A percentile compares a stretch with the other conserved stretches of the same genome.
phyloP scores from a whole-genome alignment of 2,329 filamentous ascomycete species.

The Sporothrix brasiliensis region DNA sequence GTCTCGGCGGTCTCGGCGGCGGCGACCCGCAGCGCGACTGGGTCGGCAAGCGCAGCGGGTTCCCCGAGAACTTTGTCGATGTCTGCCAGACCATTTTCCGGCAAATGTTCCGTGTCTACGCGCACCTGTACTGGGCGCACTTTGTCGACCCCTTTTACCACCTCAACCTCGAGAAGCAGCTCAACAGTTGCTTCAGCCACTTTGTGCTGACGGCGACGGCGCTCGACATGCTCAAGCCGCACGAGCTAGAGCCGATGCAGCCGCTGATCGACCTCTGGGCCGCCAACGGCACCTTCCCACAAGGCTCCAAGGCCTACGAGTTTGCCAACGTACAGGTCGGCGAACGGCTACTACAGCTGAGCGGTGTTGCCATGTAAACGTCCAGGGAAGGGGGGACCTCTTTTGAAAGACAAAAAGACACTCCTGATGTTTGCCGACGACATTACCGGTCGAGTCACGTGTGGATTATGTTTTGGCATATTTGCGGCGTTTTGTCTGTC shows the following conservation, averaged over 20 bases:
- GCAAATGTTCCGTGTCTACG: constrained; percentile 98
- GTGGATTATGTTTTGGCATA: constrained; percentile 13
- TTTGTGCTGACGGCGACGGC: constrained; percentile 80
- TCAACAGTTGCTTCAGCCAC: constrained; percentile 87
- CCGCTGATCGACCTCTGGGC: constrained; percentile 91
- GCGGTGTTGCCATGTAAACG: constrained; percentile 17
- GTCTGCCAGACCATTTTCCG: constrained; percentile 94
- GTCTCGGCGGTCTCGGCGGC: background rate
- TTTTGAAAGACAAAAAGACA: too few relatives aligned
- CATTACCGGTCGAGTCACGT: background rate
- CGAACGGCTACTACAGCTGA: constrained; percentile 57
- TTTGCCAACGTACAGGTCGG: constrained; percentile 65
- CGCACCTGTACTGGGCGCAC: constrained; percentile 97
- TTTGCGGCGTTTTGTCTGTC: constrained; percentile 22
- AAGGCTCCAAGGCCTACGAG: constrained; percentile 69
- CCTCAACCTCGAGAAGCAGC: constrained; percentile 75
- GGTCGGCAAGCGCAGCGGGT: constrained; percentile 90
- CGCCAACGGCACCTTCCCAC: constrained; percentile 82
- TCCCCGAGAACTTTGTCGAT: constrained; percentile 84
- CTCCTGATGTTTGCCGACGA: background rate
- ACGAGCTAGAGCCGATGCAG: constrained; percentile 95
- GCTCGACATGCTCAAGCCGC: constrained; percentile 80
- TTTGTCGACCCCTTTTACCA: constrained; percentile 84
- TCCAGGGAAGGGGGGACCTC: too few relatives aligned
- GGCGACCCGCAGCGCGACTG: constrained; percentile 49